A percentile compares a stretch with the other conserved stretches of the same genome.
phyloP scores from a whole-genome alignment of 352 stramenopile genomes.

The Thraustochytrium striatum region DNA sequence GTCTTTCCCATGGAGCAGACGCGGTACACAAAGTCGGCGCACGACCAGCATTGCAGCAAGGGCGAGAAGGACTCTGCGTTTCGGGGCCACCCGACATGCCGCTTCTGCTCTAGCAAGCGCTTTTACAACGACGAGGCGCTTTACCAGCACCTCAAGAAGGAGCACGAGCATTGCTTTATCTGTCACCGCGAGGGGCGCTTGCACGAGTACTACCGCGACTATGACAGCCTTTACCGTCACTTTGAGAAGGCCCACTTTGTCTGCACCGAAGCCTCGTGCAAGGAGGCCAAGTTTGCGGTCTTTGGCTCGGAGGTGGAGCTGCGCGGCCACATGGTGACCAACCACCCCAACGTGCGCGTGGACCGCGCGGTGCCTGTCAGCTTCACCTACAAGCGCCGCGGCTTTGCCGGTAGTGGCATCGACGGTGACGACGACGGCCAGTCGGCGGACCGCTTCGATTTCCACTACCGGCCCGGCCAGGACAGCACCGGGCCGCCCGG shows the following conservation, averaged over 20 bases:
- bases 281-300: slow-evolving; percentile 41
- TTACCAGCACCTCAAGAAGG: slow-evolving; percentile 53
- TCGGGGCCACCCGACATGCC: slow-evolving; percentile 52
- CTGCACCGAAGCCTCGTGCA: slow-evolving; percentile 31
- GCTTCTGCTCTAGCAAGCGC: slow-evolving; percentile 51
- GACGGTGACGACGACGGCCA: neutral
- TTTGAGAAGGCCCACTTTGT: slow-evolving; percentile 49
- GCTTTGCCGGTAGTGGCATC: neutral
- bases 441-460: slow-evolving; percentile 8
- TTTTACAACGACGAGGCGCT: slow-evolving; percentile 54
- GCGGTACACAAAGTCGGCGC: slow-evolving; percentile 46
- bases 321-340: slow-evolving; percentile 22
- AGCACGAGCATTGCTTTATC: slow-evolving; percentile 55
- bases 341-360: slow-evolving; percentile 35
- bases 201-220: slow-evolving; percentile 48
- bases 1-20: slow-evolving; percentile 47
- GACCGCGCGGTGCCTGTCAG: slow-evolving; percentile 26
- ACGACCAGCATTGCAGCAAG: slow-evolving; percentile 50
- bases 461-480: slow-evolving; percentile 17
- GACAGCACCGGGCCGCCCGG: neutral
- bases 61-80: slow-evolving; percentile 46
- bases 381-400: neutral
- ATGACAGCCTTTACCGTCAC: slow-evolving; percentile 40
- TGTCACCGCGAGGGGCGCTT: slow-evolving; percentile 37
- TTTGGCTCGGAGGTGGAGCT: slow-evolving; percentile 47